These are phyloP conservation scores for Margaritispora aquatica DNA, from an alignment of 495 filamentous ascomycete species.

Conservation along the genomic window DNA sequence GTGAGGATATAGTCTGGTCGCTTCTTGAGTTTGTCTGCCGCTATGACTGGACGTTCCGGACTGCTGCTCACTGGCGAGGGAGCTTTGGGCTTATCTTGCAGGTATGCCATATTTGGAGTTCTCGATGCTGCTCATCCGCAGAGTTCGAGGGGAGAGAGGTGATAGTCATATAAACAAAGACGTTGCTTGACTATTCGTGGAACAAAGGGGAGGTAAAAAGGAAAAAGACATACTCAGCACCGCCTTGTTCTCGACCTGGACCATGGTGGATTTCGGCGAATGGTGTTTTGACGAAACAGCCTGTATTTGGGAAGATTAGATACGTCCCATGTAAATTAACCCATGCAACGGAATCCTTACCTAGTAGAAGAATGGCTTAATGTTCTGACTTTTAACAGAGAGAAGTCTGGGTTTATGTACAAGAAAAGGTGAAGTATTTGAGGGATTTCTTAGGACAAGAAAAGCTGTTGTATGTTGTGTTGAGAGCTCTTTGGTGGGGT, in stretches of 20 bases:
- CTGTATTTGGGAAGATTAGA: constrained; percentile 19
- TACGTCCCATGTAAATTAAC: background rate
- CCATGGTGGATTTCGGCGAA: constrained; percentile 46
- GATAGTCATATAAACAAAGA: background rate
- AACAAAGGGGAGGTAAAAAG: too few relatives aligned
- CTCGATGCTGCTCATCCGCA: constrained; percentile 2
- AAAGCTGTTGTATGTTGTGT: constrained; percentile 7
- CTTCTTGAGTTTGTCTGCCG: constrained; percentile 17
- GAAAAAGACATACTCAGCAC: constrained; percentile 88
- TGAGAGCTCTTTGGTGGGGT: constrained; percentile 20
- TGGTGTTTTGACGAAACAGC: constrained; percentile 14
- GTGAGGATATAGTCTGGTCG: constrained; percentile 37
- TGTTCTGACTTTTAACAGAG: too few relatives aligned
- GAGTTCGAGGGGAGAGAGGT: background rate
- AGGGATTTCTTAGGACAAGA: constrained; percentile 16
- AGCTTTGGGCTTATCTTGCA: background rate
- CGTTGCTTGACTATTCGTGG: constrained; percentile 11
- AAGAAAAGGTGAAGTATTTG: constrained; percentile 19
- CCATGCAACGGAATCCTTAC: background rate
- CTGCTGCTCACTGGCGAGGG: background rate
- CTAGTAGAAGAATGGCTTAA: background rate
- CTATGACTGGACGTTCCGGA: background rate
- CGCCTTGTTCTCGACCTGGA: constrained; percentile 81
- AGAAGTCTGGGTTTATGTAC: constrained; percentile 5
- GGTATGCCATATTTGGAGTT: background rate